phyloP scores from a whole-genome alignment of 495 filamentous ascomycete species.

The Hypoxylon crocopeplum region DNA sequence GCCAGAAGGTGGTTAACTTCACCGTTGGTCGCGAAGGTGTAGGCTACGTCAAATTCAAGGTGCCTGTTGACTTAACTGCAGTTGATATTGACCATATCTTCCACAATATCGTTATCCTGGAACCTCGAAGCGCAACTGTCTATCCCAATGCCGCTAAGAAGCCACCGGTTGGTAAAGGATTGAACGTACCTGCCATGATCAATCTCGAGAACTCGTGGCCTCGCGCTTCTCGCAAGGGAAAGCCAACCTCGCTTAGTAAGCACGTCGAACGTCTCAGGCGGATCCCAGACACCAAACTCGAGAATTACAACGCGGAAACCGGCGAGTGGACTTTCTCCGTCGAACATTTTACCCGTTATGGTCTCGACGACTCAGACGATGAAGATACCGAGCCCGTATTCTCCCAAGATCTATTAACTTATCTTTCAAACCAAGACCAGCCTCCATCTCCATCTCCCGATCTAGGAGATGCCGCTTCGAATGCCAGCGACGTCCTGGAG shows the following conservation, averaged over 20 bases:
- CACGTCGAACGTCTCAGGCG: constrained; percentile 82
- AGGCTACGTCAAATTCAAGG: constrained; percentile 80
- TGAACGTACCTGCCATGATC: constrained; percentile 90
- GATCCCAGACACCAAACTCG: constrained; percentile 79
- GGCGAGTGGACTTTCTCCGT: constrained; percentile 92
- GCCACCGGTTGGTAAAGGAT: constrained; percentile 79
- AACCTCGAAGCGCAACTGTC: constrained; percentile 79
- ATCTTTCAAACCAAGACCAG: not conserved
- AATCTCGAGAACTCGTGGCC: constrained; percentile 90
- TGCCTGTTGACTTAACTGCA: constrained; percentile 78
- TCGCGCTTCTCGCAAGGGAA: constrained; percentile 65
- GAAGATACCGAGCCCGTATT: constrained; percentile 63
- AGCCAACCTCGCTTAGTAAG: constrained; percentile 62
- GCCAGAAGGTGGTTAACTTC: constrained; percentile 72
- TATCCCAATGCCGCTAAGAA: constrained; percentile 79
- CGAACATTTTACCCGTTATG: constrained; percentile 94
- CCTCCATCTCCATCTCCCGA: not conserved
- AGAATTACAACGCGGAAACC: constrained; percentile 74
- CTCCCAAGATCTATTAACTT: constrained; percentile 37
- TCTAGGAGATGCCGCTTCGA: constrained; percentile 37
- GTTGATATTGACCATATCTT: constrained; percentile 75
- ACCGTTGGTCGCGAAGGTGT: constrained; percentile 81
- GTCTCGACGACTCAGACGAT: constrained; percentile 79
- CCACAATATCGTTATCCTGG: constrained; percentile 74
- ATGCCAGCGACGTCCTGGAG: constrained; percentile 80